A percentile compares a stretch with the other conserved stretches of the same genome.
These are phyloP conservation scores for Capillidium heterosporum DNA, from an alignment of 371 early-diverging fungal genomes.

Conservation along the genomic window DNA sequence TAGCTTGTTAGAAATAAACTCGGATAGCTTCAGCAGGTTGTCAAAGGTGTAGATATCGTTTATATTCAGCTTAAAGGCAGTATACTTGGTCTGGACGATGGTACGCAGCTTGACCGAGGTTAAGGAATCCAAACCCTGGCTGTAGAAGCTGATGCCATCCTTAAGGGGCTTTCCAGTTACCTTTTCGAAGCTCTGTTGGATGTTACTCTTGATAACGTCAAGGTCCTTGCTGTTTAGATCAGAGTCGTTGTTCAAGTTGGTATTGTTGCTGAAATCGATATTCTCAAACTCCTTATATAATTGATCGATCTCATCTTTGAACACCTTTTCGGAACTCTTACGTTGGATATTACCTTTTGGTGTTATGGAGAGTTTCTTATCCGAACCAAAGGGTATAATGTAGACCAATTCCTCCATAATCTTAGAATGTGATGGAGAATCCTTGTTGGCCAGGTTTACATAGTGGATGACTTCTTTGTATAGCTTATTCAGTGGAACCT, in stretches of 20 bases:
- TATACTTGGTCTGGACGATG: background rate
- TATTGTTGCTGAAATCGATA: background rate
- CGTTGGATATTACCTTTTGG: constrained; percentile 14
- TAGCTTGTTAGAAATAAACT: background rate
- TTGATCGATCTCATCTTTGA: background rate
- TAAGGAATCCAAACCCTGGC: background rate
- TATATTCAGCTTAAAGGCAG: background rate
- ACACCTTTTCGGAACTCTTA: background rate
- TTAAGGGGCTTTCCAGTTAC: background rate
- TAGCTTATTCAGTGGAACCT: background rate
- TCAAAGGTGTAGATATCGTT: background rate
- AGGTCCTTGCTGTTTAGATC: background rate
- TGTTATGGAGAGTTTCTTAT: constrained; percentile 10
- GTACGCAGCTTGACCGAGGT: constrained; percentile 2
- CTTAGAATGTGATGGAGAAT: constrained; percentile 14
- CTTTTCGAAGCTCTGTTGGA: background rate
- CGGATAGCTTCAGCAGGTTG: background rate
- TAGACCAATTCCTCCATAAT: constrained; percentile 19
- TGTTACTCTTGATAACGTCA: background rate
- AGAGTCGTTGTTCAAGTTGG: background rate
- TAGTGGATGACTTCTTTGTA: background rate
- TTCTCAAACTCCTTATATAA: background rate
- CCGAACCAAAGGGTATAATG: constrained; percentile 13
- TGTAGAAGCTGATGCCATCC: background rate
- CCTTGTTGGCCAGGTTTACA: constrained; percentile 15